Conservation (phyloP, 768 basidiomycete species). For the Lactarius pseudohatsudake region DNA sequence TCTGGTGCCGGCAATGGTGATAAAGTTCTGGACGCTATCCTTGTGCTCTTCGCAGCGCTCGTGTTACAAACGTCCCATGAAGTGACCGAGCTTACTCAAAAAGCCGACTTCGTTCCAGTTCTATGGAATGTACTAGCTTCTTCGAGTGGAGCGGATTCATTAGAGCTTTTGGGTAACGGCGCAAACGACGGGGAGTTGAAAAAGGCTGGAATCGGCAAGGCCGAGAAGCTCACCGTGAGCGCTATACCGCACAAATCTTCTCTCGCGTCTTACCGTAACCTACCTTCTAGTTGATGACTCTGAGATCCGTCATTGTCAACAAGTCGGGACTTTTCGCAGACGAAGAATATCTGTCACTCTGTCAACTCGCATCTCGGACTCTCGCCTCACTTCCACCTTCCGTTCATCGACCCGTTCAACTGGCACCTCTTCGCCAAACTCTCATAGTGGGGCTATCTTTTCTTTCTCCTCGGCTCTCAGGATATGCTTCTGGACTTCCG, state of each 20-base stretch:
- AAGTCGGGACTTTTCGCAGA: slow-evolving; percentile 34
- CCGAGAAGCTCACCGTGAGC: slow-evolving; percentile 57
- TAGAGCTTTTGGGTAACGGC: slow-evolving; percentile 43
- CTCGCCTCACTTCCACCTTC: slow-evolving; percentile 51
- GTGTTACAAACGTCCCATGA: slow-evolving; percentile 58
- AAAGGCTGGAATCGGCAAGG: slow-evolving; percentile 52
- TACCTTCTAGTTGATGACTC: slow-evolving; percentile 37
- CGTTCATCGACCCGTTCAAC: slow-evolving; percentile 37
- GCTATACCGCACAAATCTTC: not conserved
- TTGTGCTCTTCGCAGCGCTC: slow-evolving; percentile 61
- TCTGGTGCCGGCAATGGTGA: slow-evolving; percentile 62
- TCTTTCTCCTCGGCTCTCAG: slow-evolving; percentile 40
- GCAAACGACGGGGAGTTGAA: slow-evolving; percentile 47
- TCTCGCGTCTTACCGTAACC: slow-evolving; percentile 1
- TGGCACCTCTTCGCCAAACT: slow-evolving; percentile 36
- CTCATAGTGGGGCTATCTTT: slow-evolving; percentile 42
- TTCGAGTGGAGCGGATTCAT: slow-evolving; percentile 45
- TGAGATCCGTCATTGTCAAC: slow-evolving; percentile 40
- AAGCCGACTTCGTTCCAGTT: slow-evolving; percentile 34
- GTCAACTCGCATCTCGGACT: slow-evolving; percentile 46
- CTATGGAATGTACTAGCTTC: slow-evolving; percentile 33
- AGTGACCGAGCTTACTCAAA: slow-evolving; percentile 52
- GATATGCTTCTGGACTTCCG: slow-evolving; percentile 43
- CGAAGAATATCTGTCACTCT: slow-evolving; percentile 55
- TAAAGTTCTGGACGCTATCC: slow-evolving; percentile 65